Percentiles rank a stretch among this genome's conserved stretches.
Conservation (phyloP, 1,284 basidiomycete species). For the Ceratorhiza oryzae-sativae region DNA sequence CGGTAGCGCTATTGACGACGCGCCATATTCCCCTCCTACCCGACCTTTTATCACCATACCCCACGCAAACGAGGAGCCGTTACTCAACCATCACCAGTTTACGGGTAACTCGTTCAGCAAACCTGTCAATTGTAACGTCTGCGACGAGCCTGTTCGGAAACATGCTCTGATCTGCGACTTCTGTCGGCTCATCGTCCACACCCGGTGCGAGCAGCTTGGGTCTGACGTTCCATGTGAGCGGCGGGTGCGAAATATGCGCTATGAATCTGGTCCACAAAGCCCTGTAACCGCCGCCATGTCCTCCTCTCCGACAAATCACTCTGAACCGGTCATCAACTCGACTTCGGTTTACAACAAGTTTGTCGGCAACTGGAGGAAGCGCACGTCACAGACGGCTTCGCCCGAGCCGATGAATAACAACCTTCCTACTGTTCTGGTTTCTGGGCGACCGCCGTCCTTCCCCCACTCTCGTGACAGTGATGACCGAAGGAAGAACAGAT, state of each 20-base stretch:
- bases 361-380: conserved; percentile 31
- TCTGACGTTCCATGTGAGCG: conserved; percentile 80
- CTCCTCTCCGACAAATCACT: conserved; percentile 24
- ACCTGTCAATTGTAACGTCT: conserved; percentile 86
- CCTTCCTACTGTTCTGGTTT: conserved; percentile 11
- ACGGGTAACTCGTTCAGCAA: conserved; percentile 95
- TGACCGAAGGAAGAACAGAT: conserved; percentile 36
- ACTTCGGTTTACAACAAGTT: conserved; percentile 35
- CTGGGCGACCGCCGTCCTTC: conserved; percentile 11
- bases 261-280: conserved; percentile 42
- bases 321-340: conserved; percentile 8
- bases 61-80: conserved; percentile 55
- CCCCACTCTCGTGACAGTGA: conserved; percentile 35
- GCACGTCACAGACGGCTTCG: conserved; percentile 21
- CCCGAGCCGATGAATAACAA: conserved; percentile 12
- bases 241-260: conserved; percentile 63
- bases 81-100: conserved; percentile 72
- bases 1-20: conserved; percentile 20
- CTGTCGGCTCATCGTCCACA: conserved; percentile 88
- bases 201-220: conserved; percentile 70
- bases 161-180: conserved; percentile 86
- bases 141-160: conserved; percentile 81
- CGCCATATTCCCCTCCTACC: conserved; percentile 49
- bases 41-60: conserved; percentile 51
- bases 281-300: conserved; percentile 40